Evolutionary conservation across 257 asterid species (phyloP).

Genomic region (Orobanche coerulescens): DNA sequence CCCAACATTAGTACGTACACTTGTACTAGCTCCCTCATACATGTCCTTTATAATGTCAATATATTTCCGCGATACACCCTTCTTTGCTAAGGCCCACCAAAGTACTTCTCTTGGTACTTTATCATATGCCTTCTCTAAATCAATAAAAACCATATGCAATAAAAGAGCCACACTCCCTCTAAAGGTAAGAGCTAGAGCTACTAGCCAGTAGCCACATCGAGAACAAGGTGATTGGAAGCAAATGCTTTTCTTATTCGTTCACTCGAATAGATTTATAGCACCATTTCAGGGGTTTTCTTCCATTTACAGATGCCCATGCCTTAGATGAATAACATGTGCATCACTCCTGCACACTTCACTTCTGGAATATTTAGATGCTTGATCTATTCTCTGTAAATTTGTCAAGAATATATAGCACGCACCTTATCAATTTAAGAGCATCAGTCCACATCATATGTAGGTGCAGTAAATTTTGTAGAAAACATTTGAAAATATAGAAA

Average conservation of each 20-base stretch:
- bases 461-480: background rate
- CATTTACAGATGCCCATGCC: background rate
- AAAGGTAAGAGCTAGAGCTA: background rate
- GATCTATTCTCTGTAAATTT: too few species aligned
- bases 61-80: too few species aligned
- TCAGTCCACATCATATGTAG: background rate
- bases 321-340: too few species aligned
- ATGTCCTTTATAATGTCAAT: too few species aligned
- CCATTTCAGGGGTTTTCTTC: background rate
- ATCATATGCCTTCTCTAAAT: too few species aligned
- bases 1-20: too few species aligned
- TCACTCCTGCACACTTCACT: too few species aligned
- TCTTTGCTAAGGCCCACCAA: too few species aligned
- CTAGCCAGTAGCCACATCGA: background rate
- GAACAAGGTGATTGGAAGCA: background rate
- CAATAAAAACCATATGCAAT: too few species aligned
- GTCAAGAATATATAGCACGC: background rate
- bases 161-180: background rate
- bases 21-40: too few species aligned
- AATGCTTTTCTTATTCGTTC: background rate
- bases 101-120: too few species aligned
- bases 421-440: background rate
- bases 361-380: too few species aligned
- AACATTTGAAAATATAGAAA: background rate
- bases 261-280: background rate